These are phyloP conservation scores for Abortiporus biennis DNA, from an alignment of 1,284 basidiomycete genomes.

Conservation along the genomic window DNA sequence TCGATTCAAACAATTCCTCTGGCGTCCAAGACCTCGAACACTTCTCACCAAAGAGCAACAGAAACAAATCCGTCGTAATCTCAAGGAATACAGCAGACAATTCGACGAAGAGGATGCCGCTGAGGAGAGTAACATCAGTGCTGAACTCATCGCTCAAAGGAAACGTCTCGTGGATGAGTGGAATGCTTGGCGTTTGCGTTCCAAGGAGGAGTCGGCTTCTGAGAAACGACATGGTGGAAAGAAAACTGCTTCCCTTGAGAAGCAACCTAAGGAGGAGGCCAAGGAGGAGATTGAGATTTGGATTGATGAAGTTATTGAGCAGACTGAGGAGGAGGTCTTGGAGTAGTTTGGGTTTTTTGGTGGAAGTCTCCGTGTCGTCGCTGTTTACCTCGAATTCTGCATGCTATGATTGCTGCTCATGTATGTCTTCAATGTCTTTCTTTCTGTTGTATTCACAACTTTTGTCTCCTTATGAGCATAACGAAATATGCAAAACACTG, in stretches of 20 bases:
- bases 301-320: slow-evolving; percentile 88
- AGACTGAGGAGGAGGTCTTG: slow-evolving; percentile 76
- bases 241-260: too few relatives aligned
- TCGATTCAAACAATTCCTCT: slow-evolving; percentile 98
- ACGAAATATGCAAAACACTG: too few relatives aligned
- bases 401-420: too few relatives aligned
- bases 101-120: slow-evolving; percentile 98
- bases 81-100: slow-evolving; percentile 85
- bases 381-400: too few relatives aligned
- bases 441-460: too few relatives aligned
- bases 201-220: slow-evolving; percentile 55
- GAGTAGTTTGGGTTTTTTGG: slow-evolving; percentile 29
- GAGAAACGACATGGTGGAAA: slow-evolving; percentile 33
- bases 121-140: slow-evolving; percentile 91
- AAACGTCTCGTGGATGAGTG: slow-evolving; percentile 95
- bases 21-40: slow-evolving; percentile 91
- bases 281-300: slow-evolving; percentile 88
- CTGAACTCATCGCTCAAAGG: slow-evolving; percentile 88
- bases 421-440: too few relatives aligned
- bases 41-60: slow-evolving; percentile 89
- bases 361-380: too few relatives aligned
- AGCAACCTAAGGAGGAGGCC: slow-evolving; percentile 44
- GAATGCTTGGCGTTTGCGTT: slow-evolving; percentile 87
- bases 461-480: too few relatives aligned
- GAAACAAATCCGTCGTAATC: slow-evolving; percentile 82